Evolutionary conservation across 2,329 filamentous ascomycete genomes (phyloP), one percentile per base, ranked within the genome.

Genomic region (Fusarium sp.): DNA sequence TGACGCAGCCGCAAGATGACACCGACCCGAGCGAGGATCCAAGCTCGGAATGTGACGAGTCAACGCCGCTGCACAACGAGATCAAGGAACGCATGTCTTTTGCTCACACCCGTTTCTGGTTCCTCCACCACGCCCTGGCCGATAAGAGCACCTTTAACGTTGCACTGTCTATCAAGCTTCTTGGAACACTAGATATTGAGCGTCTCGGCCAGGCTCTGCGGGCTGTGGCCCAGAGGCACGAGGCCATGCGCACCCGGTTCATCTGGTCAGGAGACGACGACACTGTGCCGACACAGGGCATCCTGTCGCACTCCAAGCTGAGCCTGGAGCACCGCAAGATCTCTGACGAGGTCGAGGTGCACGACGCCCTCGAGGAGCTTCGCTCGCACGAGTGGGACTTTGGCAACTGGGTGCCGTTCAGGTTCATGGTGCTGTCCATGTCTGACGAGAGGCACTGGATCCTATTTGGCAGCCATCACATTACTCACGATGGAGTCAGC

Each of bases 101-200:
- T n/a, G 73, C 67, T 8, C 79, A 81, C 59, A 69, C 73, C 0
- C 68, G 77, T 0, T 77, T 80, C 57, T 82, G 77, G 77, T 77
- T 79, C 53, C 55, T 77, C 0, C 56, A 61, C 4, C 53, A 67
- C 7, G 70, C 67, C 4, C 23, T 79, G 3, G 56, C 77, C 8
- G 74, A 81, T 42, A 68, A 69, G 8, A 76, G 73, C 0, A 73
- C 75, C 2, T 77, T 73, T 56, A 83, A 83, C 17, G 37, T 53
- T 17, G 50, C 44, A 11, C 14, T 32, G 10, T 32, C 9, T 11
- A 27, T 27, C 25, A 27, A 27, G 25, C 25, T 27, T 27, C 25
- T 27, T 10, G 25, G 25, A 27, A 27, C 25, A 6, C 25, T 27
- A 27, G 25, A 27, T 5, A 27, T 27, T 27, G 25, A 27, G 25